Percentiles rank a stretch among this genome's conserved stretches.
phyloP scores from a whole-genome alignment of 73 alveolate genomes.

The Halteria grandinella region DNA sequence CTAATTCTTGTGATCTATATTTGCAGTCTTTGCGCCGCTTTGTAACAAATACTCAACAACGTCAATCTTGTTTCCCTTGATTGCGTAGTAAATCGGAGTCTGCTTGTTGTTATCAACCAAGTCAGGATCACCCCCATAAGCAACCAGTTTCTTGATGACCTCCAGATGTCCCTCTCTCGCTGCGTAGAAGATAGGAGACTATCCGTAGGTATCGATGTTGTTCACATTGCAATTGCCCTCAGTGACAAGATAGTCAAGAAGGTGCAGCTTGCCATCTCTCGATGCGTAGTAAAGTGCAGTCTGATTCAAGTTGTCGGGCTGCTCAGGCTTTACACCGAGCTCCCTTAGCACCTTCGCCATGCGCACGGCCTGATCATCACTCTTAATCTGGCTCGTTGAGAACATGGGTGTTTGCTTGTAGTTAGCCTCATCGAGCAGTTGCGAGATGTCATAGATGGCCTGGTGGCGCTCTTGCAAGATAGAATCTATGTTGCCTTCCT shows the following conservation, averaged over 20 bases:
- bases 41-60: constrained; percentile 42
- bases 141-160: constrained; percentile 17
- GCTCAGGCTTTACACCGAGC: neutral
- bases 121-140: constrained; percentile 32
- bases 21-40: constrained; percentile 55
- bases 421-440: constrained; percentile 9
- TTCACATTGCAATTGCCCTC: constrained; percentile 56
- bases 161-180: constrained; percentile 59
- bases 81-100: constrained; percentile 59
- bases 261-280: constrained; percentile 55
- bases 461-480: too few species aligned
- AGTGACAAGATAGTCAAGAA: constrained; percentile 19
- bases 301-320: constrained; percentile 42
- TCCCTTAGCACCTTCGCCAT: constrained; percentile 25
- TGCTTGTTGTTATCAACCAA: constrained; percentile 24
- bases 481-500: too few species aligned
- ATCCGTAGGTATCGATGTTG: constrained; percentile 68
- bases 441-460: constrained; percentile 24
- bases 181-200: constrained; percentile 71
- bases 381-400: constrained; percentile 10
- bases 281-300: constrained; percentile 56
- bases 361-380: neutral
- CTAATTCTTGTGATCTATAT: constrained; percentile 42
- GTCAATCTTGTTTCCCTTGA: constrained; percentile 50
- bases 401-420: constrained; percentile 33